Percentiles rank a stretch among this genome's conserved stretches.
phyloP scores from a whole-genome alignment of 257 asterid genomes.

The Jacaranda copaia region DNA sequence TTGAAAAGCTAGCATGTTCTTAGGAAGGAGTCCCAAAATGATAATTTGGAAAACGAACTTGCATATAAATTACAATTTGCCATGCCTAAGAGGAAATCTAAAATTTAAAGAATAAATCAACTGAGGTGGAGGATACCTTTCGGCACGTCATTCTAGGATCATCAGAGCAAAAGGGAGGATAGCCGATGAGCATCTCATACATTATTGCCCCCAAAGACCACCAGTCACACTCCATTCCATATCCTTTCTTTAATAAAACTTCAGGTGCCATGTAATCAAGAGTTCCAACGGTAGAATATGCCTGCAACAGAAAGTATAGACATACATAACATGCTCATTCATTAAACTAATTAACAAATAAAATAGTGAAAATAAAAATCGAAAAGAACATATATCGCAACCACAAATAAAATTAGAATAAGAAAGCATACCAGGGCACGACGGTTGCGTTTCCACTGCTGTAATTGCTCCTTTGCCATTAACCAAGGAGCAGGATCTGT shows the following conservation, averaged over 20 bases:
- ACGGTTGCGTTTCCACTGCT: conserved; percentile 92
- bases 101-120: background rate
- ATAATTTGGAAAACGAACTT: background rate
- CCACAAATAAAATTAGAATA: background rate
- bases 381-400: background rate
- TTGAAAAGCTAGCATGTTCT: background rate
- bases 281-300: conserved; percentile 97
- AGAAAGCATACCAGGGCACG: conserved; percentile 81
- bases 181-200: conserved; percentile 93
- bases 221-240: conserved; percentile 99
- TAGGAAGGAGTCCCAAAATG: background rate
- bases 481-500: conserved; percentile 72
- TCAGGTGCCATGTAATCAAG: conserved; percentile 99
- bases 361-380: conserved; percentile 1
- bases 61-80: background rate
- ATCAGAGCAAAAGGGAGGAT: conserved; percentile 98
- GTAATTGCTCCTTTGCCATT: conserved; percentile 96
- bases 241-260: conserved; percentile 90
- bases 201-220: conserved; percentile 97
- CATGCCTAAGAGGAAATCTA: background rate
- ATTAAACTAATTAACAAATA: background rate
- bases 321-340: background rate
- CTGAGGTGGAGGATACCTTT: conserved; percentile 61
- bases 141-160: conserved; percentile 98
- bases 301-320: conserved; percentile 52